Conservation (phyloP, 352 stramenopile genomes). For the Phytophthora pini region DNA sequence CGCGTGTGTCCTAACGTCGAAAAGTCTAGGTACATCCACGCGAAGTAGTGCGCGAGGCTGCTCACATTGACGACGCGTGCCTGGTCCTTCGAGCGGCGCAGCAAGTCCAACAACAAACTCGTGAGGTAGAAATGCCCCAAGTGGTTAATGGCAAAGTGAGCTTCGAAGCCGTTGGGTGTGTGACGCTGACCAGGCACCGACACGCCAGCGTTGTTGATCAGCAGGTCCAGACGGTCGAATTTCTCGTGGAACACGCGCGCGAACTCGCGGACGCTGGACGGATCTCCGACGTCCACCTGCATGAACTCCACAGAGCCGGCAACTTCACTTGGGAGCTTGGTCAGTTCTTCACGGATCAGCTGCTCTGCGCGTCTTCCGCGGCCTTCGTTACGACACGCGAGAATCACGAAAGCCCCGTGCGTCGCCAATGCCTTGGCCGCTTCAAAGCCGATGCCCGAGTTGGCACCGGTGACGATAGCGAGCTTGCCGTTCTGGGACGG, state of each 20-base stretch:
- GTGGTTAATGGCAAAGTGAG: conserved; percentile 80
- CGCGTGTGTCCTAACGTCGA: conserved; percentile 47
- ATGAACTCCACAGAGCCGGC: conserved; percentile 67
- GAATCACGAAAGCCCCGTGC: conserved; percentile 69
- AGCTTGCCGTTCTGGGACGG: conserved; percentile 55
- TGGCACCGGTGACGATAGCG: conserved; percentile 76
- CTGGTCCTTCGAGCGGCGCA: conserved; percentile 43
- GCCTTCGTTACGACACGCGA: conserved; percentile 71
- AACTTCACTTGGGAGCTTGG: conserved; percentile 2
- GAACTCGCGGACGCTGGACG: conserved; percentile 55
- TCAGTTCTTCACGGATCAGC: conserved; percentile 35
- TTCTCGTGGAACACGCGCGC: conserved; percentile 38
- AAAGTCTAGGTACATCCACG: conserved; percentile 44
- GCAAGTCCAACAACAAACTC: conserved; percentile 44
- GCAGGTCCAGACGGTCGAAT: conserved; percentile 56
- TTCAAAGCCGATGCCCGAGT: conserved; percentile 83
- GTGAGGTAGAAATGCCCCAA: conserved; percentile 77
- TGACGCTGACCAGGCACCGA: conserved; percentile 42
- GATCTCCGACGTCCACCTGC: conserved; percentile 38
- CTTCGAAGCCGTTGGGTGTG: conserved; percentile 52
- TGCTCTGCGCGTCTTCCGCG: conserved; percentile 37
- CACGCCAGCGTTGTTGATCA: conserved; percentile 84
- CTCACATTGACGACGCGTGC: conserved; percentile 61
- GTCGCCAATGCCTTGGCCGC: conserved; percentile 57
- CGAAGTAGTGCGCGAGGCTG: conserved; percentile 52